These are phyloP conservation scores for Coemansia sp. DNA, from an alignment of 192 early-diverging fungal species.

Conservation along the genomic window DNA sequence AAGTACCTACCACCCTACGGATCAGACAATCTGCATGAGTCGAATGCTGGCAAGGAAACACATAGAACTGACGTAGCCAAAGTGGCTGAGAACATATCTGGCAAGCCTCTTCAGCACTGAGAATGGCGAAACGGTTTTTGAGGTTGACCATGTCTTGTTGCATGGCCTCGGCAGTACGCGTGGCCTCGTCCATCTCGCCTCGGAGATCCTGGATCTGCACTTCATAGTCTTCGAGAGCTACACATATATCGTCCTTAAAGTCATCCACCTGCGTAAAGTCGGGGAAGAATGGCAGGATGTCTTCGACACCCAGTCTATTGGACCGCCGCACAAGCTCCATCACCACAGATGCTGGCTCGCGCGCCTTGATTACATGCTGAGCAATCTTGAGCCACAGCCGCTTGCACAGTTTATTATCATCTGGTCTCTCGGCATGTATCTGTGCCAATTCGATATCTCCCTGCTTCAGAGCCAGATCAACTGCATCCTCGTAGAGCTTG, in stretches of 20 bases:
- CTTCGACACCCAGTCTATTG: constrained; percentile 82
- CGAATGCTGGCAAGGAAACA: constrained; percentile 93
- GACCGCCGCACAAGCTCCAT: constrained; percentile 78
- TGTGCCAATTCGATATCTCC: constrained; percentile 84
- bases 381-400: constrained; percentile 95
- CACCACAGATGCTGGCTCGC: constrained; percentile 82
- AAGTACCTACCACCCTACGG: constrained; percentile 53
- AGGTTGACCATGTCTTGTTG: constrained; percentile 84
- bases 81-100: constrained; percentile 73
- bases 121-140: constrained; percentile 63
- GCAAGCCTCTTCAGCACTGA: constrained; percentile 63
- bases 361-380: constrained; percentile 80
- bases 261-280: constrained; percentile 97
- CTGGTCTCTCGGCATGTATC: constrained; percentile 90
- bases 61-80: constrained; percentile 83
- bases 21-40: constrained; percentile 94
- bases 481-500: constrained; percentile 88
- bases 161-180: constrained; percentile 87
- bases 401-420: constrained; percentile 79
- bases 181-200: constrained; percentile 93
- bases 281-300: constrained; percentile 95
- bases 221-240: constrained; percentile 91
- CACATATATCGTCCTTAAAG: constrained; percentile 94
- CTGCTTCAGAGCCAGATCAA: constrained; percentile 80
- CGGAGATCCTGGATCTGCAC: constrained; percentile 83